Percentiles rank a stretch among this genome's conserved stretches.
phyloP scores from a whole-genome alignment of 768 basidiomycete species.

The Suillus spraguei region DNA sequence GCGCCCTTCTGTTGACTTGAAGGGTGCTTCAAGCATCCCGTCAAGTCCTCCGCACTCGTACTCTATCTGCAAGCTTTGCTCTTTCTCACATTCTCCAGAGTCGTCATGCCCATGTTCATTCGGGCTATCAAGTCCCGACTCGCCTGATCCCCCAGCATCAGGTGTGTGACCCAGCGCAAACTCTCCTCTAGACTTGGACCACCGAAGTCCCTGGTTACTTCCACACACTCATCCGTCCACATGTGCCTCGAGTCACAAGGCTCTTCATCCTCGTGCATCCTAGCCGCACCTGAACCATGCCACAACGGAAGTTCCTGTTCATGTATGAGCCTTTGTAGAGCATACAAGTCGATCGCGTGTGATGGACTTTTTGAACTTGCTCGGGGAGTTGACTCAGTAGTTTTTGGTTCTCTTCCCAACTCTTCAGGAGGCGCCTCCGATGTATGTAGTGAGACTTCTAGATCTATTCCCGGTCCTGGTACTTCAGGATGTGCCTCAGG shows the following conservation, averaged over 20 bases:
- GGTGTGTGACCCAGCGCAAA: background rate
- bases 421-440: background rate
- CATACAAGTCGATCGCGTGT: background rate
- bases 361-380: background rate
- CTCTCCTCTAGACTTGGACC: background rate
- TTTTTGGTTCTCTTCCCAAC: background rate
- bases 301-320: background rate
- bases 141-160: background rate
- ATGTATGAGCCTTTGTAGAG: background rate
- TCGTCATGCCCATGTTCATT: background rate
- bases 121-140: background rate
- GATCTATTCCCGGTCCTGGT: background rate
- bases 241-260: background rate
- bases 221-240: background rate
- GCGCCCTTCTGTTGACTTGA: background rate
- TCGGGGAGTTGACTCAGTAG: background rate
- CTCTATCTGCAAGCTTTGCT: background rate
- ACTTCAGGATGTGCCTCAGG: background rate
- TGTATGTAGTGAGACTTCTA: background rate
- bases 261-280: background rate
- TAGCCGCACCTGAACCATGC: background rate
- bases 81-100: background rate
- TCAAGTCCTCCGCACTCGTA: background rate
- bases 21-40: background rate
- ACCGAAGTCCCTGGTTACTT: background rate